phyloP scores from a whole-genome alignment of 345 rosid species.

The Rhizophora apiculata region DNA sequence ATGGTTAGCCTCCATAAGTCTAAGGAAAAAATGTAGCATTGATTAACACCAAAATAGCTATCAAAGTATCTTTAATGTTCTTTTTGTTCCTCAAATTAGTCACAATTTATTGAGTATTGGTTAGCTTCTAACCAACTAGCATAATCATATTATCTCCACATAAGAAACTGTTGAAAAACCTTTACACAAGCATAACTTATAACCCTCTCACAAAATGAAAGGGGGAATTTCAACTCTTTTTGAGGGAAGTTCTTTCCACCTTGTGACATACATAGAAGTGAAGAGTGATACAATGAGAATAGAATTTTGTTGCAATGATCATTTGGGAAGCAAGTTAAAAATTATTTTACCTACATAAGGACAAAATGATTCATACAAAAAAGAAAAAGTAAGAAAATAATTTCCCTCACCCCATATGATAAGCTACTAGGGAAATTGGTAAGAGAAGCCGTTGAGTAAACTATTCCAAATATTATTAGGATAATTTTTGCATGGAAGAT shows the following conservation, averaged over 20 bases:
- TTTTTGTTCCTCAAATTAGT: no score
- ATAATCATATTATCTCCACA: constrained; percentile 84
- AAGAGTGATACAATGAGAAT: constrained; percentile 69
- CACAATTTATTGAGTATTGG: no score
- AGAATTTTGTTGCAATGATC: constrained; percentile 63
- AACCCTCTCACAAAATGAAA: constrained; percentile 58
- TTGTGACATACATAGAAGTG: constrained; percentile 57
- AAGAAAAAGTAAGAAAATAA: no score
- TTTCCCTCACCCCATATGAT: no score
- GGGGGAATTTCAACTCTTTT: constrained; percentile 51
- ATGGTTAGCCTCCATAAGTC: not conserved
- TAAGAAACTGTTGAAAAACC: constrained; percentile 74
- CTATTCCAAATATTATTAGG: no score
- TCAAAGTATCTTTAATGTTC: no score
- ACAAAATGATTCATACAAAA: not conserved
- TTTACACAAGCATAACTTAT: constrained; percentile 64
- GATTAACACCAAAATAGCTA: no score
- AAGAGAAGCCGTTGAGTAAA: no score
- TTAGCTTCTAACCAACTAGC: not conserved
- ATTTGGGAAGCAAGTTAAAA: not conserved
- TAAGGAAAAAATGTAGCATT: not conserved
- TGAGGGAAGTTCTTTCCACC: constrained; percentile 69
- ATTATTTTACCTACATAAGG: not conserved
- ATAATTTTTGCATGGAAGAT: no score
- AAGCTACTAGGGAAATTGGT: no score